Conservation (phyloP, 169 alveolate genomes). For the Plasmodium berghei region DNA sequence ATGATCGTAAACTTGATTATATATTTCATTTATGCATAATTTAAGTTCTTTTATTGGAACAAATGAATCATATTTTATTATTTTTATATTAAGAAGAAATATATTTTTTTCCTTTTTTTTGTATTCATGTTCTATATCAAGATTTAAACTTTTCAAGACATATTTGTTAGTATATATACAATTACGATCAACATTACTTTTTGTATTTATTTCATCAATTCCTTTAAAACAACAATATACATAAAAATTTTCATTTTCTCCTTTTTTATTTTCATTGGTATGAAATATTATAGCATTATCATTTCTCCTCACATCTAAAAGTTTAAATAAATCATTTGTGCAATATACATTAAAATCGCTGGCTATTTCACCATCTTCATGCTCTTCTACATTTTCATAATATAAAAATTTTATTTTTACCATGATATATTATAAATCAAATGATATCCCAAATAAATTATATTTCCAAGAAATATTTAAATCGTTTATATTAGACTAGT, state of each 20-base stretch:
- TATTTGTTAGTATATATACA: conserved; percentile 31
- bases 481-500: too few relatives aligned
- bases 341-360: conserved; percentile 64
- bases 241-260: conserved; percentile 3
- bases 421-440: too few relatives aligned
- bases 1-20: conserved; percentile 28
- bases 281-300: conserved; percentile 33
- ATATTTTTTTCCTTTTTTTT: background rate
- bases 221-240: conserved; percentile 57
- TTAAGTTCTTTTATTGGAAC: conserved; percentile 48
- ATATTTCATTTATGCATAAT: conserved; percentile 30
- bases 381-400: conserved; percentile 31
- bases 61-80: background rate
- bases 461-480: too few relatives aligned
- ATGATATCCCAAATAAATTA: too few relatives aligned
- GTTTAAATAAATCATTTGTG: conserved; percentile 33
- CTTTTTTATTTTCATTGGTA: background rate
- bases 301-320: conserved; percentile 16
- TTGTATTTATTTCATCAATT: conserved; percentile 6
- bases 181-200: conserved; percentile 22
- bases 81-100: background rate
- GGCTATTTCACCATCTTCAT: conserved; percentile 30
- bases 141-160: conserved; percentile 30
- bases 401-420: too few relatives aligned
- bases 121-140: conserved; percentile 7